Evolutionary conservation across 2,329 filamentous ascomycete genomes (phyloP).

Genomic region (Microdochium bolleyi): DNA sequence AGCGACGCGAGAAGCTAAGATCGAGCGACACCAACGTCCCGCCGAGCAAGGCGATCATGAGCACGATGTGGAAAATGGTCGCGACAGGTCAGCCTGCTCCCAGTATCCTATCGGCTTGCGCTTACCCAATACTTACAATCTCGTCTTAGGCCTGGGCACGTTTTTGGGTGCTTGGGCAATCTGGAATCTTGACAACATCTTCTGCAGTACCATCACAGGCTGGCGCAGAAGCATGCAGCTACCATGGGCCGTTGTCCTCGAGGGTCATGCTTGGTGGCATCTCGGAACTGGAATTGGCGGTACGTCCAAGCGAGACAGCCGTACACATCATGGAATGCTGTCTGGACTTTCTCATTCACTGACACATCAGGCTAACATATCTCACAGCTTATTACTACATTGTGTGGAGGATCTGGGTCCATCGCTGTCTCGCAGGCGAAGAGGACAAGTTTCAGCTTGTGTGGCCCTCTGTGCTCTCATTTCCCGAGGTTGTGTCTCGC

Average conservation of each 20-base stretch:
- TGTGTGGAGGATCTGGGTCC: conserved; percentile 74
- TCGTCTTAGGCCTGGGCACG: conserved; percentile 47
- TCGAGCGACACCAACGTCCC: conserved; percentile 23
- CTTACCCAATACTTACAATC: background rate
- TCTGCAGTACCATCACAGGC: conserved; percentile 55
- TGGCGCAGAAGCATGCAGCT: conserved; percentile 64
- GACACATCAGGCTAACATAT: conserved; percentile 1
- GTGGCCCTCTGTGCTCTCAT: conserved; percentile 56
- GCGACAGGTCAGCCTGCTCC: conserved; percentile 30
- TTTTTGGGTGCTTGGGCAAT: conserved; percentile 70
- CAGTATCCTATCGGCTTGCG: background rate
- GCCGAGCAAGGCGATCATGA: conserved; percentile 26
- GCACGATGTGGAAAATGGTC: conserved; percentile 72
- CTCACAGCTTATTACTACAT: conserved; percentile 69
- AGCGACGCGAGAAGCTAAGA: conserved; percentile 37
- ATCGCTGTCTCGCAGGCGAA: conserved; percentile 64
- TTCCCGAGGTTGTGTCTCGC: conserved; percentile 36
- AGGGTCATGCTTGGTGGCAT: conserved; percentile 57
- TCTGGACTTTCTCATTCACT: background rate
- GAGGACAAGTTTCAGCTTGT: conserved; percentile 64
- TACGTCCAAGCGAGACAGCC: conserved; percentile 5
- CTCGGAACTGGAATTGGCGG: conserved; percentile 68
- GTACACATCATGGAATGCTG: background rate
- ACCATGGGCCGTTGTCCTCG: conserved; percentile 70
- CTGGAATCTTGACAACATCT: conserved; percentile 75